Evolutionary conservation across 495 filamentous ascomycete species (phyloP), one percentile per base, ranked within the genome.

Genomic region (Cercophora sp.): DNA sequence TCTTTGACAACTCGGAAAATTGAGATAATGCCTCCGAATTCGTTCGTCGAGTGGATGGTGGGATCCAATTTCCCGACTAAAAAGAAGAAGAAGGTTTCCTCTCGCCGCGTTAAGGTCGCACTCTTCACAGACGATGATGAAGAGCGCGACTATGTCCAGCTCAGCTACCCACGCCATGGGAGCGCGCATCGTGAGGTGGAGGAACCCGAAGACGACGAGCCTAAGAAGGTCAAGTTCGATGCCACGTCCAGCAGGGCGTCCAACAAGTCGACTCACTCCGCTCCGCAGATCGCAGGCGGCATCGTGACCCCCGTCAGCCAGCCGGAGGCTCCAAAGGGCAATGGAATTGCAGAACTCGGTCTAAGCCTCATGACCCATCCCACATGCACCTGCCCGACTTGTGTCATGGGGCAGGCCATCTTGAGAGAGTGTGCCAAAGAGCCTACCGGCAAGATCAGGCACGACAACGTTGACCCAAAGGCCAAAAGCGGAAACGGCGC

Each of bases 71-170:
- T 69, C 25, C 35, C 50, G 4, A 52, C 13, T 6, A n/a, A 22
- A 8, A 49, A 39, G 18, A 57, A 47, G 15, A 65, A 59, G 47
- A 40, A 56, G 37, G 16, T 15, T n/a, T 71, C 13, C 62, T n/a
- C n/a, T n/a, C n/a, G n/a, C n/a, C n/a, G n/a, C n/a, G n/a, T n/a
- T n/a, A n/a, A n/a, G n/a, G n/a, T n/a, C n/a, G n/a, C 68, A 23
- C 34, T 76, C 5, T 43, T 63, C 11, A 72, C 71, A 8, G 68
- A 76, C 43, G 70, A 75, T 26, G 65, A 69, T 25, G 57, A 56
- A 8, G 57, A 64, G 26, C 57, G 61, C 13, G 72, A 76, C 24
- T 54, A 55, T 6, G 27, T 74, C 25, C 58, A 59, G 1, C 16
- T 76, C n/a, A 64, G 64, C 4, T 69, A 67, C 31, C 73, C 73